Base-by-base conservation (phyloP, 169 alveolate genomes). In the Plasmodium malariae region DNA sequence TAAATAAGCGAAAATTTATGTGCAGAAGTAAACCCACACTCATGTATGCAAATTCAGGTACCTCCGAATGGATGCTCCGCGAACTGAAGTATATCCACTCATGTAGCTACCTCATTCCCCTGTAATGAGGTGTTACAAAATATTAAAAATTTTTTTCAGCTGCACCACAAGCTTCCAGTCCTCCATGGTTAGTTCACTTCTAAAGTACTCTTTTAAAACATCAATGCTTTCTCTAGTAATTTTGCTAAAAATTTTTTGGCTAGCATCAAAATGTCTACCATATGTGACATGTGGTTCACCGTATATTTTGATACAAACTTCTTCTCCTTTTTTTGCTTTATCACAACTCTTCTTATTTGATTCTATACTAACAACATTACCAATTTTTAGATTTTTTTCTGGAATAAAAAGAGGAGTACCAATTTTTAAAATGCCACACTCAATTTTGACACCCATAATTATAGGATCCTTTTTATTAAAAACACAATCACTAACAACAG, bases 391-490 rank as follows among this genome's bases (percentile, higher is more conserved):
- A 76, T 96, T 96, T 91, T 97, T 96, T 68, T 97, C 98, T 7
- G 97, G 98, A 62, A 97, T 95, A 72, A 97, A 97, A 17, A 98
- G 91, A 34, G 99, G 99, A 14, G 99, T 98, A 26, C 98, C 98
- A n/a, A 97, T 90, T 83, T 97, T 98, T 32, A 98, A 92, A 19
- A 97, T 90, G 17, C 99, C 99, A 85, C 96, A 97, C 49, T 96
- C 97, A 6, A 98, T 98, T 78, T 94, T 96, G 28, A 97, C 99
- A 3, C 99, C 99, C 28, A 98, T 87, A 54, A 99, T 96, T 32
- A 98, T 93, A 4, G 99, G 99, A 89, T 97, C 98, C 88, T 98
- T 98, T 83, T 96, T 97, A 93, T 98, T 97, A 94, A 98, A 98
- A 28, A 99, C 93, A 87, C 98, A 97, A 78, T 96, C 96, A 51